Base-by-base conservation (phyloP, 2,329 filamentous ascomycete species). In the Tolypocladium nubicola region DNA sequence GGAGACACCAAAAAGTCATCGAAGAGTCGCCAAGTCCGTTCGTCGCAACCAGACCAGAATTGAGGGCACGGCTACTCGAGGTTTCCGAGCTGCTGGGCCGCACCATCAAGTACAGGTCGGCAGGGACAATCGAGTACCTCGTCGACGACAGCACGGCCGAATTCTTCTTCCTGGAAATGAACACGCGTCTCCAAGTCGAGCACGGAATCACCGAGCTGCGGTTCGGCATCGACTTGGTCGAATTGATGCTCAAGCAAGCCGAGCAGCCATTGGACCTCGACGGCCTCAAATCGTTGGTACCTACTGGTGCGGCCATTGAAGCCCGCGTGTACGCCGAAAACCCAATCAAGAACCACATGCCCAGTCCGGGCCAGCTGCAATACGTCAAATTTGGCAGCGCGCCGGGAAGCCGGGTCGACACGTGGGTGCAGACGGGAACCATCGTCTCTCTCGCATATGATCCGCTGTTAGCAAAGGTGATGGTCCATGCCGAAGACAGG, bases 121-220 rank as follows among this genome's bases (percentile, higher is more conserved):
- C 65, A 0, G 73, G 72, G 0, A 75, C 73, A 0, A 63, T 74
- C 33, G 72, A 88, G 63, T 88, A 82, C 59, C 75, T 88, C 2
- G 82, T 87, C 1, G 84, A 88, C 59, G 83, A 85, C 56, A 73
- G 79, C 54, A 79, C 79, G 0, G 81, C 78, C 0, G 75, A 82
- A 8, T 87, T 85, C 67, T 88, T 74, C 61, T 80, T 79, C 57
- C 65, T 79, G 16, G 77, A 79, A 58, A 77, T 80, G 66, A 77
- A 81, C 75, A 61, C 88, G 0, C 76, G 88, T 10, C 70, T 91
- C 3, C 88, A 91, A 63, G 88, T 92, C 30, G 88, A 91, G 66
- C 88, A 91, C 62, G 87, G 87, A 0, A 85, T 90, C 9, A 90
- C 88, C 0, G 88, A 91, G 67, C 84, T 89, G 79, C 84, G 89